Evolutionary conservation across 2,329 filamentous ascomycete genomes (phyloP).

Genomic region (Trichophyton rubrum): DNA sequence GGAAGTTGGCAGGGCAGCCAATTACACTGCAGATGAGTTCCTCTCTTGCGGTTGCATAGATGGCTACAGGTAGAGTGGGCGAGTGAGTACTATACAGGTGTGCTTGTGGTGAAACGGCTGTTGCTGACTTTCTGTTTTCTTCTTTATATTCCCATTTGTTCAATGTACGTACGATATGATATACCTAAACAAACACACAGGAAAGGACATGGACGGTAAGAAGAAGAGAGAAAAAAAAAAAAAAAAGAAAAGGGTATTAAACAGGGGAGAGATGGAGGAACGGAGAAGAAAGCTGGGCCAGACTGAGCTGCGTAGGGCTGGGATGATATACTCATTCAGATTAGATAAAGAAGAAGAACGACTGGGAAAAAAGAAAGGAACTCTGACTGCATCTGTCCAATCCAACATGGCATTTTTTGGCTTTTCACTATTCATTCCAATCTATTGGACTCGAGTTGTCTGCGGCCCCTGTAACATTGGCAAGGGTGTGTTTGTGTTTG

Average conservation of each 20-base stretch:
- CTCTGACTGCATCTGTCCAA: background rate
- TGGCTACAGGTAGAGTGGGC: too few relatives aligned
- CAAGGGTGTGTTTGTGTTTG: background rate
- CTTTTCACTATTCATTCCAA: background rate
- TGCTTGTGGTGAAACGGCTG: background rate
- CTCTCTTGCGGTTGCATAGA: background rate
- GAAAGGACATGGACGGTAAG: background rate
- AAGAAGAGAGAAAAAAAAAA: background rate
- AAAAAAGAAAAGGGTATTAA: background rate
- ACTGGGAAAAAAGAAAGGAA: background rate
- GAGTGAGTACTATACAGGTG: too few relatives aligned
- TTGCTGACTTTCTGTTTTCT: background rate
- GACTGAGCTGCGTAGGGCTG: background rate
- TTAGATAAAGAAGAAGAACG: too few relatives aligned
- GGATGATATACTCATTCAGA: background rate
- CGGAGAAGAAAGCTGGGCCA: background rate
- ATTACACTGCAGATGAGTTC: background rate
- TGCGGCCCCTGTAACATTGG: background rate
- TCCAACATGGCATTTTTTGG: background rate
- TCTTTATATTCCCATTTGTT: slow-evolving; percentile 1
- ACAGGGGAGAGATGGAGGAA: background rate
- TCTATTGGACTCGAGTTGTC: background rate
- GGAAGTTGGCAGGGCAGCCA: background rate
- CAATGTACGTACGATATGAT: background rate
- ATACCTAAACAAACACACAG: background rate